A percentile compares a stretch with the other conserved stretches of the same genome.
Evolutionary conservation across 2,329 filamentous ascomycete species (phyloP).

Genomic region (Coniochaeta sp.): DNA sequence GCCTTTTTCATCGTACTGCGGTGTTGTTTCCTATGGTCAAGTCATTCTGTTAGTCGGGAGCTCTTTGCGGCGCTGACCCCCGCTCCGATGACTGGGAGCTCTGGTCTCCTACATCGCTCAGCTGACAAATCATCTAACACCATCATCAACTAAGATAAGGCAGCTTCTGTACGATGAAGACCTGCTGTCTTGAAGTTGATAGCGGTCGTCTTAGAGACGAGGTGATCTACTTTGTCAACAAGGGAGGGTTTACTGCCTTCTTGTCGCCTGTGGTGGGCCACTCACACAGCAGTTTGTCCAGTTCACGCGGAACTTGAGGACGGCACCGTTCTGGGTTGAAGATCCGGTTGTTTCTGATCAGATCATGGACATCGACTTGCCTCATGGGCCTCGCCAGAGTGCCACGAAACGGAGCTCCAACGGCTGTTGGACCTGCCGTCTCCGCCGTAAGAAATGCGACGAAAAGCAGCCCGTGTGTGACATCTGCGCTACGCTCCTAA

Average conservation of each 20-base stretch:
- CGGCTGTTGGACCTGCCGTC: constrained; percentile 55
- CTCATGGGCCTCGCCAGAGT: not conserved
- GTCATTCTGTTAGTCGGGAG: too few relatives aligned
- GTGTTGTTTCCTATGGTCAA: too few relatives aligned
- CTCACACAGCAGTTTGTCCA: not conserved
- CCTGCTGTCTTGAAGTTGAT: not conserved
- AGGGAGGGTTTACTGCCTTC: not conserved
- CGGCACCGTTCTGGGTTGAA: not conserved
- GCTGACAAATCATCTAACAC: not conserved
- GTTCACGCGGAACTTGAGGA: not conserved
- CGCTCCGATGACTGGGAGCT: not conserved
- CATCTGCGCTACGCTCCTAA: constrained; percentile 42
- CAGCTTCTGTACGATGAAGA: not conserved
- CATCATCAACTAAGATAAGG: too few relatives aligned
- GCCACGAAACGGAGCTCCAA: constrained; percentile 26
- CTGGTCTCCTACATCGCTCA: not conserved
- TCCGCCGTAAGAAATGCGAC: constrained; percentile 56
- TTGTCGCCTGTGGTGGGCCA: too few relatives aligned
- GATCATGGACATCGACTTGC: not conserved
- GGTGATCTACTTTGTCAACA: not conserved
- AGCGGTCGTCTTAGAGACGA: not conserved
- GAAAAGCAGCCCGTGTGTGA: constrained; percentile 44
- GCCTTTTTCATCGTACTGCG: too few relatives aligned
- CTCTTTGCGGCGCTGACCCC: not conserved
- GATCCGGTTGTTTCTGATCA: not conserved